These are phyloP conservation scores for Zoysia pacifica DNA, from an alignment of 176 grass and related monocot species.

Conservation along the genomic window DNA sequence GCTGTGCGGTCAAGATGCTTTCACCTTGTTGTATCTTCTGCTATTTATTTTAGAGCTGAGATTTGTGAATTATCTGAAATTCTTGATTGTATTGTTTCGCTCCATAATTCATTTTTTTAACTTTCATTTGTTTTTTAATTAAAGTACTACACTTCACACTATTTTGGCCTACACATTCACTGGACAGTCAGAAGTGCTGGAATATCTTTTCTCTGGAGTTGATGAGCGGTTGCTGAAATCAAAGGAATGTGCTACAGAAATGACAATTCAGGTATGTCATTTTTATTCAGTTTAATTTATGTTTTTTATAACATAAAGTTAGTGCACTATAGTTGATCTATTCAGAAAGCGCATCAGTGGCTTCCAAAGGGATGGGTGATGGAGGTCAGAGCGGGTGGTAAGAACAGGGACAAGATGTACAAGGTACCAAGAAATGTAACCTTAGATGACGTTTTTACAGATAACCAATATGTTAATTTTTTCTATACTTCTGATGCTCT, in stretches of 20 bases:
- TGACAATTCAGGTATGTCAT: constrained; percentile 3
- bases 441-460: background rate
- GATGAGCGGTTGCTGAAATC: constrained; percentile 34
- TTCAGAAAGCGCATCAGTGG: constrained; percentile 29
- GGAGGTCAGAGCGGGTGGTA: constrained; percentile 46
- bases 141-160: constrained; percentile 50
- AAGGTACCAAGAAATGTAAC: constrained; percentile 27
- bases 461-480: background rate
- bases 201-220: constrained; percentile 38
- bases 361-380: constrained; percentile 50
- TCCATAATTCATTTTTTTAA: background rate
- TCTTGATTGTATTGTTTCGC: background rate
- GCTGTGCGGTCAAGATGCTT: background rate
- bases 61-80: background rate
- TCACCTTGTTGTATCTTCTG: background rate
- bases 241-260: background rate
- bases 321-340: background rate
- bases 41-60: background rate
- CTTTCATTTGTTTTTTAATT: background rate
- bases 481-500: background rate
- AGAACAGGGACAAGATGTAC: constrained; percentile 47
- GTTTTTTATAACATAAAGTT: no score
- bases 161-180: constrained; percentile 34
- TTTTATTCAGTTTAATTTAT: no score
- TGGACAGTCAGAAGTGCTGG: constrained; percentile 26